These are phyloP conservation scores for Dendryphion nanum DNA, from an alignment of 2,329 filamentous ascomycete species.

Conservation along the genomic window DNA sequence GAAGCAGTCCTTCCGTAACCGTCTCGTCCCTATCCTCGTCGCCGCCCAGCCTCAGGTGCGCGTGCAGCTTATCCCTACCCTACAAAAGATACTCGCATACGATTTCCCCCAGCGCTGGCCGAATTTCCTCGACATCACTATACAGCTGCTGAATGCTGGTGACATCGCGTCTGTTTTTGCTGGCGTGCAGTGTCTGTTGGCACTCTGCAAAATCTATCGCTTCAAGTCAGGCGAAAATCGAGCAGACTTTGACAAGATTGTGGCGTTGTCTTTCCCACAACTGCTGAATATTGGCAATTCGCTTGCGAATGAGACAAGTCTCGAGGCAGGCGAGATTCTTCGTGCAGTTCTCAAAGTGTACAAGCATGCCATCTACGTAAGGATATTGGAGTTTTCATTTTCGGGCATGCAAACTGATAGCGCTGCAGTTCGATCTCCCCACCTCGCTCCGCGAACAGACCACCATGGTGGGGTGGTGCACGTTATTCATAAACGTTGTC, in stretches of 20 bases:
- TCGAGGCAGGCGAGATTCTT: constrained; percentile 96
- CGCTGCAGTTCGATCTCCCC: constrained; percentile 76
- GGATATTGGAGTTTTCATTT: constrained; percentile 32
- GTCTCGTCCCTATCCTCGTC: constrained; percentile 85
- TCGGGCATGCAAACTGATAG: constrained; percentile 22
- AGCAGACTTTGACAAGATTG: constrained; percentile 89
- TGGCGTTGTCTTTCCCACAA: constrained; percentile 85
- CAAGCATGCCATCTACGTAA: constrained; percentile 95
- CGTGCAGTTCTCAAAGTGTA: constrained; percentile 93
- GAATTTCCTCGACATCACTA: constrained; percentile 86
- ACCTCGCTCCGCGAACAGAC: constrained; percentile 73
- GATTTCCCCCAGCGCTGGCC: constrained; percentile 97
- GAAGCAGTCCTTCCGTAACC: constrained; percentile 81
- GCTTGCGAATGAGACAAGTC: constrained; percentile 83
- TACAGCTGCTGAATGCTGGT: constrained; percentile 83
- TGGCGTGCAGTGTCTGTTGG: constrained; percentile 88
- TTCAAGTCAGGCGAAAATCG: constrained; percentile 86
- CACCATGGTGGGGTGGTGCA: constrained; percentile 92
- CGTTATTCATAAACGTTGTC: constrained; percentile 87
- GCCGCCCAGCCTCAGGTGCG: constrained; percentile 77
- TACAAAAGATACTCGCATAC: constrained; percentile 93
- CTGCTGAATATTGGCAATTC: constrained; percentile 83
- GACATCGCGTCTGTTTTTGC: constrained; percentile 86
- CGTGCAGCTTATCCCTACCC: constrained; percentile 87
- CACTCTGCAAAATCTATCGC: constrained; percentile 91